phyloP scores from a whole-genome alignment of 441 rosid species.

The Pelargonium australe region DNA sequence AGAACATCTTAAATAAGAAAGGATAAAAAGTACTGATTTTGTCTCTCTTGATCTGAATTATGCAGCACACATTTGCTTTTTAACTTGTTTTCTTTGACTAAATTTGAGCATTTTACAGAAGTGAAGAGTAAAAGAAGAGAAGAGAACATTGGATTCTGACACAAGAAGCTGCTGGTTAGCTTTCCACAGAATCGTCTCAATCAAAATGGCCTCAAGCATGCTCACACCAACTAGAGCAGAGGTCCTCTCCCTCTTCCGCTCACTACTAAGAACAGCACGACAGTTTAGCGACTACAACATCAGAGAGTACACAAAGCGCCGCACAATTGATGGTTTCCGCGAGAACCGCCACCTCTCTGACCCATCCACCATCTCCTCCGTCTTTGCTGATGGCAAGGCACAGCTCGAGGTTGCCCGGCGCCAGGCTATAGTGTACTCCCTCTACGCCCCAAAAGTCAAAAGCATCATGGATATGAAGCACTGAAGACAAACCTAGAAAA shows the following conservation, averaged over 20 bases:
- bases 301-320: conserved; percentile 68
- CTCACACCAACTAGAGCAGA: conserved; percentile 31
- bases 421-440: conserved; percentile 55
- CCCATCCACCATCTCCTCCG: conserved; percentile 35
- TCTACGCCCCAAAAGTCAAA: conserved; percentile 61
- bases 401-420: conserved; percentile 62
- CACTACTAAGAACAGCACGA: conserved; percentile 66
- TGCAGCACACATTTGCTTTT: background rate
- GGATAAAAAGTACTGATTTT: too few species aligned
- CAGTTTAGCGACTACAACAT: conserved; percentile 70
- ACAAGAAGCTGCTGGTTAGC: too few species aligned
- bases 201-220: conserved; percentile 12
- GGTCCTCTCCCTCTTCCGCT: conserved; percentile 47
- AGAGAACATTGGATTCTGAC: too few species aligned
- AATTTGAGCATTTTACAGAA: too few species aligned
- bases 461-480: conserved; percentile 63
- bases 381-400: conserved; percentile 45
- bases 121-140: too few species aligned
- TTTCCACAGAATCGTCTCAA: too few species aligned
- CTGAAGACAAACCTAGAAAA: background rate
- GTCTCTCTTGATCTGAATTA: too few species aligned
- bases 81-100: background rate
- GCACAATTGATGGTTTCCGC: conserved; percentile 59
- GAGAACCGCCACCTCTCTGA: conserved; percentile 41
- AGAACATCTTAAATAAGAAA: too few species aligned